A percentile compares a stretch with the other conserved stretches of the same genome.
Evolutionary conservation across 306 rosid species (phyloP).

Genomic region (Fragaria nilgerrensis): DNA sequence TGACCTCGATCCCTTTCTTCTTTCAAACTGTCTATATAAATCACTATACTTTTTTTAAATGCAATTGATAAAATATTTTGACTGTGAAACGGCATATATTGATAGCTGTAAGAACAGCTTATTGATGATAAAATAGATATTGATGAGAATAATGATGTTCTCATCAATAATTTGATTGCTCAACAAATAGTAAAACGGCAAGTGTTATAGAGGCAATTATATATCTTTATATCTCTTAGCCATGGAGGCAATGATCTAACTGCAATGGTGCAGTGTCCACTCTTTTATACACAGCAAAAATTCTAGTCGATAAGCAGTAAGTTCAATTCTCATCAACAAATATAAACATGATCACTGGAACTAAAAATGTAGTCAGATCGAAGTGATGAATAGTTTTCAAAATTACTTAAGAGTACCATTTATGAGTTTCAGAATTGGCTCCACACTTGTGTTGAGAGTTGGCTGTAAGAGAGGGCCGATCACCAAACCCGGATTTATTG

Average conservation of each 20-base stretch:
- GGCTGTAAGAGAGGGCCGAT: slow-evolving; percentile 30
- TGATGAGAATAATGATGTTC: too few species aligned
- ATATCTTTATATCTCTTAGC: not conserved
- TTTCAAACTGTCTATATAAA: not conserved
- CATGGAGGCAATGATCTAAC: not conserved
- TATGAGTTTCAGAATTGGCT: not conserved
- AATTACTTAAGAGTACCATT: not conserved
- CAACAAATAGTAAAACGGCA: not conserved
- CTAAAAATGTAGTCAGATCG: not conserved
- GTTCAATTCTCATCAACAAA: not conserved
- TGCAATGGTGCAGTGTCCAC: not conserved
- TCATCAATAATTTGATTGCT: too few species aligned
- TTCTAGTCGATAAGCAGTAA: not conserved
- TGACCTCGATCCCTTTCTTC: not conserved
- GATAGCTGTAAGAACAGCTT: too few species aligned
- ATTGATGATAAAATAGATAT: too few species aligned
- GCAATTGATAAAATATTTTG: not conserved
- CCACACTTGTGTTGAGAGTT: slow-evolving; percentile 13
- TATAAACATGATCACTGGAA: not conserved
- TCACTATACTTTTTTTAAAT: not conserved
- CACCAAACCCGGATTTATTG: slow-evolving; percentile 7
- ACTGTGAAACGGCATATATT: not conserved
- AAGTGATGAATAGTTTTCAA: not conserved
- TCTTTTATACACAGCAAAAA: not conserved
- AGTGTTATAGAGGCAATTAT: not conserved